Conservation (phyloP, 2,329 filamentous ascomycete species). For the Nemania serpens region DNA sequence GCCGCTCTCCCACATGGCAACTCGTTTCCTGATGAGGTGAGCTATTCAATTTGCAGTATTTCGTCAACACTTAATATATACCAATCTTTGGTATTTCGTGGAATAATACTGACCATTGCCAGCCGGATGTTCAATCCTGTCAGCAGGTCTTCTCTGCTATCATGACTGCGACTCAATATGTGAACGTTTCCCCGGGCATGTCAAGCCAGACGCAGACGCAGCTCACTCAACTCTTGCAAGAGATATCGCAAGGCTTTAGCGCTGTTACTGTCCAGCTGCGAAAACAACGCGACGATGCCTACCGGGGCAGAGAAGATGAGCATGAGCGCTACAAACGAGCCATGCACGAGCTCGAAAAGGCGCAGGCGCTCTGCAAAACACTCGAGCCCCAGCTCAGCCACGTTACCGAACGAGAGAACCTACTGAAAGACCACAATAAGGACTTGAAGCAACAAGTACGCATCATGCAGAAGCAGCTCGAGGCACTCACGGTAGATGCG, state of each 20-base stretch:
- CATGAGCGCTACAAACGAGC: conserved; percentile 24
- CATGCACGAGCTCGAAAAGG: conserved; percentile 7
- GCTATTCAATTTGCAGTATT: not conserved
- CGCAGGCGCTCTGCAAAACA: conserved; percentile 3
- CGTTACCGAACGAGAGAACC: conserved; percentile 22
- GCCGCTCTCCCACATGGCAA: not conserved
- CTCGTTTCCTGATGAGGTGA: conserved; percentile 12
- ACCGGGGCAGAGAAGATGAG: conserved; percentile 10
- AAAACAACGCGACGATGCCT: conserved; percentile 28
- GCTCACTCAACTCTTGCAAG: conserved; percentile 29
- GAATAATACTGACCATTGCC: not conserved
- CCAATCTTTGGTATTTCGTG: too few relatives aligned
- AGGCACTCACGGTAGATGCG: conserved; percentile 16
- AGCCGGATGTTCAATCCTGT: conserved; percentile 8
- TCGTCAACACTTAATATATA: too few relatives aligned
- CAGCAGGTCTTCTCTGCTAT: conserved; percentile 25
- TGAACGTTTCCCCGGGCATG: conserved; percentile 31
- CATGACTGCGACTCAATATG: conserved; percentile 30
- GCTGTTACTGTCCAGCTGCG: conserved; percentile 19
- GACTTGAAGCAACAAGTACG: conserved; percentile 19
- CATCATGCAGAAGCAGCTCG: conserved; percentile 18
- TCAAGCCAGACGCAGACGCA: conserved; percentile 17
- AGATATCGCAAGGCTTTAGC: conserved; percentile 32
- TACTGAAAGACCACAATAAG: conserved; percentile 28
- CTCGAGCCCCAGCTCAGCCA: conserved; percentile 7